Percentiles rank a stretch among this genome's conserved stretches.
Conservation (phyloP, 106 monocot genomes). For the Cymbidium sinense region DNA sequence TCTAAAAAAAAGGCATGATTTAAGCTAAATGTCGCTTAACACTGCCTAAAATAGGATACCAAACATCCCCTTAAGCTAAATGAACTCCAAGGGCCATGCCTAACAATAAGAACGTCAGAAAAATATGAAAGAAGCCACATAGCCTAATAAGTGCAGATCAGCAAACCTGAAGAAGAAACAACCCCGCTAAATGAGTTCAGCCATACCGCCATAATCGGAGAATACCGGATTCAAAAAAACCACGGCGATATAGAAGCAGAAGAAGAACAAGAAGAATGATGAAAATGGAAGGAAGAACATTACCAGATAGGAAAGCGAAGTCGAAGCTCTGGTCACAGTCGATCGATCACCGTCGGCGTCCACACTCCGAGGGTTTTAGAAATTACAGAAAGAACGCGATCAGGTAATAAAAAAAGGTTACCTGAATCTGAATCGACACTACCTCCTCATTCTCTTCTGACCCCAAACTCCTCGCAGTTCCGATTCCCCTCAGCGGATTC, state of each 20-base stretch:
- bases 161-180: not conserved
- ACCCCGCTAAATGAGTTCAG: not conserved
- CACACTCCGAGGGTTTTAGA: not conserved
- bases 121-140: not conserved
- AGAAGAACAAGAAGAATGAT: not conserved
- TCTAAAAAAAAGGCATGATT: too few relatives aligned
- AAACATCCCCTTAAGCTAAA: not conserved
- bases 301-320: not conserved
- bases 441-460: too few relatives aligned
- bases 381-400: not conserved
- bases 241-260: not conserved
- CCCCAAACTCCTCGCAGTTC: too few relatives aligned
- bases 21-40: too few relatives aligned
- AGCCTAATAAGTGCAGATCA: not conserved
- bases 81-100: not conserved
- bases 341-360: not conserved
- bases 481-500: too few relatives aligned
- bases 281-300: not conserved
- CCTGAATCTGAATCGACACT: too few relatives aligned
- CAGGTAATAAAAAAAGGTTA: too few relatives aligned
- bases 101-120: not conserved
- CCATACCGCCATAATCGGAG: not conserved
- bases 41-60: not conserved
- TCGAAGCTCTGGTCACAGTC: not conserved
- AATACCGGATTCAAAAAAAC: not conserved